Percentiles rank a stretch among this genome's conserved stretches.
These are phyloP conservation scores for Calonectria crousiana DNA, from an alignment of 2,329 filamentous ascomycete genomes.

Conservation along the genomic window DNA sequence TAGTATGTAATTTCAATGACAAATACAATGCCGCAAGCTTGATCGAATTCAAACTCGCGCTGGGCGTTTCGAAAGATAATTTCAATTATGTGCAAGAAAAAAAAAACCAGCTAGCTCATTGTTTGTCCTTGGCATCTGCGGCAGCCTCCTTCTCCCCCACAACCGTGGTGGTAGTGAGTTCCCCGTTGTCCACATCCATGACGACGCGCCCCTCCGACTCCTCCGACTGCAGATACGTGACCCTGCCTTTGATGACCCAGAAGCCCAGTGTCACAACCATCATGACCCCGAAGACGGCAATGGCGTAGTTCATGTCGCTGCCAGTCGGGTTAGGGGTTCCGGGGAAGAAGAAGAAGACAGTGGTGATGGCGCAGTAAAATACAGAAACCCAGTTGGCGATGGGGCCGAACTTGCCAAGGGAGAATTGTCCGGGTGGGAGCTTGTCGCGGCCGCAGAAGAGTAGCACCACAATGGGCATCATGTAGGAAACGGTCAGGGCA, in stretches of 20 bases:
- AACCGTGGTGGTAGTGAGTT: slow-evolving; percentile 25
- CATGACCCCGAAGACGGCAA: slow-evolving; percentile 69
- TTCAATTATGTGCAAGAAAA: slow-evolving; percentile 12
- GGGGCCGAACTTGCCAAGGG: slow-evolving; percentile 58
- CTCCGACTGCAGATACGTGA: slow-evolving; percentile 49
- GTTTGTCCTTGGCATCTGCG: not conserved
- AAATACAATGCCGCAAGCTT: not conserved
- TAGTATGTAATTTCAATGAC: not conserved
- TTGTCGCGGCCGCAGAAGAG: slow-evolving; percentile 64
- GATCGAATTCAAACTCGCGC: not conserved
- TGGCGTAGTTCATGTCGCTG: slow-evolving; percentile 69
- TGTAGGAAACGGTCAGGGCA: slow-evolving; percentile 63
- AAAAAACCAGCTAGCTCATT: not conserved
- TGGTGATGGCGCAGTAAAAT: slow-evolving; percentile 64
- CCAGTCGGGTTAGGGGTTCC: slow-evolving; percentile 56
- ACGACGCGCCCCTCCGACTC: slow-evolving; percentile 41
- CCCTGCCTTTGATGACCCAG: slow-evolving; percentile 62
- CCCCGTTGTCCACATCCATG: slow-evolving; percentile 36
- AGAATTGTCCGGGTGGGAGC: slow-evolving; percentile 60
- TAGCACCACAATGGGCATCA: slow-evolving; percentile 62
- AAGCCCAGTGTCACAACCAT: slow-evolving; percentile 62
- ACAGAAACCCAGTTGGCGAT: slow-evolving; percentile 62
- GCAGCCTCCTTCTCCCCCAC: slow-evolving; percentile 23
- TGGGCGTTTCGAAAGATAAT: not conserved
- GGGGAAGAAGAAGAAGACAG: slow-evolving; percentile 69